Evolutionary conservation across 2,329 filamentous ascomycete species (phyloP).

Genomic region (Diaporthe australafricana): DNA sequence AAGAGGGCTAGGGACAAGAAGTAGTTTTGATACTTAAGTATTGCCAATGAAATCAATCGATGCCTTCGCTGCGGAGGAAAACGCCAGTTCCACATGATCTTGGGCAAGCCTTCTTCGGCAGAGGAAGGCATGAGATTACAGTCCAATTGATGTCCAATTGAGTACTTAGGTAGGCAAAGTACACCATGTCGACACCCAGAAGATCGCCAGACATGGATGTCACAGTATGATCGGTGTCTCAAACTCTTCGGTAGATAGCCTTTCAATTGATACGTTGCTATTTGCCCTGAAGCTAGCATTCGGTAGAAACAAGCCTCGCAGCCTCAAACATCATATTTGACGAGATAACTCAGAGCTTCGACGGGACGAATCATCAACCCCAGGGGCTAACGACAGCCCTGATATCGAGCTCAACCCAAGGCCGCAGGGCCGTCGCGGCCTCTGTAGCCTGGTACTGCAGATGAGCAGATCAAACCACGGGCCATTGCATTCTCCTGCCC

Average conservation of each 20-base stretch:
- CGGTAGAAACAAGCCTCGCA: neutral
- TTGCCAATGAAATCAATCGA: no score
- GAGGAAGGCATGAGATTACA: no score
- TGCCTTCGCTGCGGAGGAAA: no score
- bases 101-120: neutral
- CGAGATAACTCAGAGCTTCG: neutral
- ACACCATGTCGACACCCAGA: neutral
- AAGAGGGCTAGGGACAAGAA: no score
- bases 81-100: neutral
- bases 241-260: no score
- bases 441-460: neutral
- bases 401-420: neutral
- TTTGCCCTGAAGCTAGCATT: neutral
- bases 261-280: neutral
- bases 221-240: neutral
- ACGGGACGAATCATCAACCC: neutral
- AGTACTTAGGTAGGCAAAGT: neutral
- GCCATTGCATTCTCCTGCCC: neutral
- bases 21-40: neutral
- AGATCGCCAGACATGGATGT: neutral
- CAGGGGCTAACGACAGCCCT: neutral
- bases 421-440: neutral
- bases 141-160: neutral
- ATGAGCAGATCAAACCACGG: neutral
- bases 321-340: neutral